Evolutionary conservation across 1,284 basidiomycete genomes (phyloP).

Genomic region (Coniferiporia weirii): DNA sequence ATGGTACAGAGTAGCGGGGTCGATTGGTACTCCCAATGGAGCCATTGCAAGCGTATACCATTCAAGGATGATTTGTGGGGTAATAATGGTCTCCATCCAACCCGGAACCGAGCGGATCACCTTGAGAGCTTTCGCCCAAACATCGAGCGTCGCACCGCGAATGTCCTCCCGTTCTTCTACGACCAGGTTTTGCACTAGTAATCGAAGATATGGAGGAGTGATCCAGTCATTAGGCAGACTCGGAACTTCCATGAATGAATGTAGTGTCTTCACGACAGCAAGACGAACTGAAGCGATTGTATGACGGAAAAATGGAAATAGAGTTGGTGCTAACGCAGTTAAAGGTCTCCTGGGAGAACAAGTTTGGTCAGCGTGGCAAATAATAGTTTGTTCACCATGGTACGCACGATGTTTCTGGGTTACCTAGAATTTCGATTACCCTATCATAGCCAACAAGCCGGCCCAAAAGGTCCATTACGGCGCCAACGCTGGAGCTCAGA

Average conservation of each 20-base stretch:
- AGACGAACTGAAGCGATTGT: constrained; percentile 93
- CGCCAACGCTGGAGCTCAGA: constrained; percentile 92
- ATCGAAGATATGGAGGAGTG: constrained; percentile 67
- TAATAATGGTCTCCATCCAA: constrained; percentile 48
- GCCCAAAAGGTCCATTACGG: constrained; percentile 96
- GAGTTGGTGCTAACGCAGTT: constrained; percentile 74
- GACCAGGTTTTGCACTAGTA: constrained; percentile 93
- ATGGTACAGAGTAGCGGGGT: constrained; percentile 68
- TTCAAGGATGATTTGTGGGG: constrained; percentile 54
- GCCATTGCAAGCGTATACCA: constrained; percentile 93
- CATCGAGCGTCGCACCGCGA: constrained; percentile 69
- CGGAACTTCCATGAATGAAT: constrained; percentile 78
- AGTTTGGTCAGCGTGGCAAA: constrained; percentile 11
- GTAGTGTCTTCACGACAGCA: constrained; percentile 87
- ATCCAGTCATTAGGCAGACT: constrained; percentile 84
- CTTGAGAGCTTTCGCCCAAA: constrained; percentile 73
- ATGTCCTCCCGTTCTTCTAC: constrained; percentile 89
- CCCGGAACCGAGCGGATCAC: constrained; percentile 43
- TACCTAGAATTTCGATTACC: constrained; percentile 74
- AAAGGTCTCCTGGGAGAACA: constrained; percentile 58
- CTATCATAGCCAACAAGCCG: constrained; percentile 72
- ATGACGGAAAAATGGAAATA: constrained; percentile 97
- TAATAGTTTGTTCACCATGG: background rate
- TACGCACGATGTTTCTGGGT: constrained; percentile 62
- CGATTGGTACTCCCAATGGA: constrained; percentile 81